Evolutionary conservation across 2,329 filamentous ascomycete species (phyloP).

Genomic region (Pseudogymnoascus pannorum): DNA sequence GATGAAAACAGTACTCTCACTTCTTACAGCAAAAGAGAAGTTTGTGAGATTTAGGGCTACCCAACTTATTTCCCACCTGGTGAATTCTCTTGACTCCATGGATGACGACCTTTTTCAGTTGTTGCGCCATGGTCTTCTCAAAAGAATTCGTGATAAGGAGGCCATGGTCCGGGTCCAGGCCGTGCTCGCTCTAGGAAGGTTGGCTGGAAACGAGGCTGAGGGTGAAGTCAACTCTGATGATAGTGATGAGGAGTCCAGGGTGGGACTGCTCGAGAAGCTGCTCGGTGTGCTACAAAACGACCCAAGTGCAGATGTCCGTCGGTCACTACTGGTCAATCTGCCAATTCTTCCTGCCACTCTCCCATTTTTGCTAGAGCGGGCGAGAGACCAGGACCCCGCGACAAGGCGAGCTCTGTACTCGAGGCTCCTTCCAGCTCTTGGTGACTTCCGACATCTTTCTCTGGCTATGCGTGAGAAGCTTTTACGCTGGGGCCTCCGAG

Average conservation of each 20-base stretch:
- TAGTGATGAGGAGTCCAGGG: constrained; percentile 59
- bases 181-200: constrained; percentile 76
- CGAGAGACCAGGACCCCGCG: constrained; percentile 76
- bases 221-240: constrained; percentile 63
- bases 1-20: constrained; percentile 63
- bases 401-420: constrained; percentile 84
- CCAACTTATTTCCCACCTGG: constrained; percentile 81
- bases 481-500: constrained; percentile 85
- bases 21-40: constrained; percentile 87
- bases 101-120: constrained; percentile 87
- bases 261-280: constrained; percentile 72
- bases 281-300: constrained; percentile 89
- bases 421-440: constrained; percentile 75
- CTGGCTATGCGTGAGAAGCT: constrained; percentile 93
- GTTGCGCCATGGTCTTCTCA: constrained; percentile 70
- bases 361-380: constrained; percentile 81
- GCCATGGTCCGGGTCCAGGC: constrained; percentile 87
- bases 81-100: constrained; percentile 86
- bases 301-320: constrained; percentile 84
- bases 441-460: constrained; percentile 89
- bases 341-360: constrained; percentile 76
- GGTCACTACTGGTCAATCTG: constrained; percentile 83
- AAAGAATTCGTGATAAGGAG: constrained; percentile 88
- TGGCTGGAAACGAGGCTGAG: constrained; percentile 72
- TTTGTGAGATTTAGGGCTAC: constrained; percentile 83